Base-by-base conservation (phyloP, 2,329 filamentous ascomycete species). In the Juglanconis oblonga region DNA sequence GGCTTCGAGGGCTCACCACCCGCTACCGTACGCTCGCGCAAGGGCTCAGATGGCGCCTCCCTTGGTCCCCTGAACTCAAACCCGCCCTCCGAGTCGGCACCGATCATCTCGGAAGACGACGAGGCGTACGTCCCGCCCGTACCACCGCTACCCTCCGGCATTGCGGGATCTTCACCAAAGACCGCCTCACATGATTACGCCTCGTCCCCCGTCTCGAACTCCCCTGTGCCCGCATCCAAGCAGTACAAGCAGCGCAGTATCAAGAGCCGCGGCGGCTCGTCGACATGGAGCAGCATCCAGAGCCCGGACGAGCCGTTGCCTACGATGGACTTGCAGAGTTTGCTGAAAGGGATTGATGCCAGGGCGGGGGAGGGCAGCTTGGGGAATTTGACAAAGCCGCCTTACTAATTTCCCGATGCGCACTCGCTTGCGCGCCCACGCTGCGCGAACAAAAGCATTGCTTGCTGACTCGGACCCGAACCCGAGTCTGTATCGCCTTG, bases 41-140 rank as follows among this genome's bases (percentile, higher is more conserved):
- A 68, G n/a, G 67, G 66, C 45, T 62, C 60, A 11, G 51, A 59
- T 10, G 63, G 72, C 38, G 56, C 48, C 2, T 64, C 62, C 5
- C 56, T 64, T 4, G 77, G 77, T 1, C 79, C 77, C 2, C 68
- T 80, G 47, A 75, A 70, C 49, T 78, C 78, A n/a, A 77, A 81
- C 61, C 76, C 77, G 17, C 69, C 73, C 7, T 66, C 68, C 36
- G 71, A 73, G 38, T 67, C 55, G 24, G 50, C 38, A 3, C 63
- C 62, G 17, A 68, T 73, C 11, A 70, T 68, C 31, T 71, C 71
- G 3, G 63, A 64, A 4, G 72, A 72, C 10, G 65, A 70, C 5
- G 71, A 68, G 4, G 74, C 77, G 7, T 67, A 69, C 0, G 81
- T 85, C 7, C 83, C 83, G 3, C 83, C 83, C 0, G 83, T 86